Base-by-base conservation (phyloP, 352 stramenopile genomes). In the Globisporangium alternatum region DNA sequence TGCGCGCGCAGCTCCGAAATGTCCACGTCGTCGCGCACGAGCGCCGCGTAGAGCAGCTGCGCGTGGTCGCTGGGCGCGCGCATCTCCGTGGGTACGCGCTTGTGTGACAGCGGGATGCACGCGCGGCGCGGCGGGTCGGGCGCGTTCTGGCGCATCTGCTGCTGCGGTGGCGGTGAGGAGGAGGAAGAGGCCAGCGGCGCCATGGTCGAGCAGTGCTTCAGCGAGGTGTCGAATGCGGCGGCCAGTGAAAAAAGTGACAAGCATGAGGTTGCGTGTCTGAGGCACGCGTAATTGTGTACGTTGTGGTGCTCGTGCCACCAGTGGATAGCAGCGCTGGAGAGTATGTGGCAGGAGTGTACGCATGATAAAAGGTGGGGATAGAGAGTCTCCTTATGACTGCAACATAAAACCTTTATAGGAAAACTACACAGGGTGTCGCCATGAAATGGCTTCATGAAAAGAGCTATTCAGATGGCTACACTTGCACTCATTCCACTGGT, bases 51-150 rank as follows among this genome's bases (percentile, higher is more conserved):
- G 21, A 80, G 58, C 60, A 84, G 65, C 41, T 60, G 8, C 35
- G 48, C 71, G 65, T 80, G 74, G 73, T 84, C 76, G 9, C 30
- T 7, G 9, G 71, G 74, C 54, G 74, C 31, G 39, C 76, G 76
- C 76, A 76, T 80, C 64, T 84, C 76, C 5, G 76, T 84, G 2
- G 76, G 76, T 51, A 84, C 76, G 63, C 76, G 74, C 74, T 84
- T 84, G 72, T 84, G 71, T 12, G 69, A 62, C 31, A 84, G 74
- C 51, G 76, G 76, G 67, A 84, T 80, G 66, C 67, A 72, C 30
- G 76, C 56, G 31, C 51, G 65, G 19, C 67, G 68, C 39, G 76
- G 76, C 30, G 76, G 61, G 45, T 80, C 74, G 4, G 71, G 76
- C 58, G 76, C 76, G 8, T 66, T 58, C 67, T 84, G 76, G 8